Conservation (phyloP, 192 early-diverging fungal species). For the Geranomyces michiganensis region DNA sequence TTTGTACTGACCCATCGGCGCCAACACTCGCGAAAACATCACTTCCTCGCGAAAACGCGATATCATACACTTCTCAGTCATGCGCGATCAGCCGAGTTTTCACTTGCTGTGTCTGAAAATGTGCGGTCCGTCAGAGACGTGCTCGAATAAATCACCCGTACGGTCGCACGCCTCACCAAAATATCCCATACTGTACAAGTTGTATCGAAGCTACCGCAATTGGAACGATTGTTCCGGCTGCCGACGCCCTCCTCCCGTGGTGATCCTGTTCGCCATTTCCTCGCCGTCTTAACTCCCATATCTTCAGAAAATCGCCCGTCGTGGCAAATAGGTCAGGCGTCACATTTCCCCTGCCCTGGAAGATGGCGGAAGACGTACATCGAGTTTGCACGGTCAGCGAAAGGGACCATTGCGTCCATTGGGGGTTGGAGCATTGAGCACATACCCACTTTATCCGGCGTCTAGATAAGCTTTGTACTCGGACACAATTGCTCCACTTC, state of each 20-base stretch:
- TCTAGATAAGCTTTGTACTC: slow-evolving; percentile 88
- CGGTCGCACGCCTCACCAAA: slow-evolving; percentile 46
- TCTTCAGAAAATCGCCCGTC: slow-evolving; percentile 79
- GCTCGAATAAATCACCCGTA: background rate
- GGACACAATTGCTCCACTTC: slow-evolving; percentile 84
- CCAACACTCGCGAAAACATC: slow-evolving; percentile 97
- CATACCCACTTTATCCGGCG: slow-evolving; percentile 63
- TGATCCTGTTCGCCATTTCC: slow-evolving; percentile 16
- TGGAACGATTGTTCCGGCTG: background rate
- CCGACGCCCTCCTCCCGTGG: background rate
- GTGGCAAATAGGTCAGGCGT: slow-evolving; percentile 81
- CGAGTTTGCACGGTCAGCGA: background rate
- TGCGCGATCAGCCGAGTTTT: slow-evolving; percentile 99
- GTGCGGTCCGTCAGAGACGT: background rate
- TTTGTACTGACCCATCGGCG: slow-evolving; percentile 94
- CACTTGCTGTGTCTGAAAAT: slow-evolving; percentile 76
- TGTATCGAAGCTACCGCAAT: slow-evolving; percentile 83
- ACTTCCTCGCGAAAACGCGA: slow-evolving; percentile 85
- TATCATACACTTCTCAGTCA: slow-evolving; percentile 97
- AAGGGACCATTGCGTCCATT: background rate
- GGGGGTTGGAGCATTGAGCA: background rate
- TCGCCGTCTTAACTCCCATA: slow-evolving; percentile 83
- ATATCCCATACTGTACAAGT: slow-evolving; percentile 99
- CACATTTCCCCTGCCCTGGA: background rate
- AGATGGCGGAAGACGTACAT: too few species aligned